These are phyloP conservation scores for Petunia axillaris DNA, from an alignment of 257 asterid species.

Conservation along the genomic window DNA sequence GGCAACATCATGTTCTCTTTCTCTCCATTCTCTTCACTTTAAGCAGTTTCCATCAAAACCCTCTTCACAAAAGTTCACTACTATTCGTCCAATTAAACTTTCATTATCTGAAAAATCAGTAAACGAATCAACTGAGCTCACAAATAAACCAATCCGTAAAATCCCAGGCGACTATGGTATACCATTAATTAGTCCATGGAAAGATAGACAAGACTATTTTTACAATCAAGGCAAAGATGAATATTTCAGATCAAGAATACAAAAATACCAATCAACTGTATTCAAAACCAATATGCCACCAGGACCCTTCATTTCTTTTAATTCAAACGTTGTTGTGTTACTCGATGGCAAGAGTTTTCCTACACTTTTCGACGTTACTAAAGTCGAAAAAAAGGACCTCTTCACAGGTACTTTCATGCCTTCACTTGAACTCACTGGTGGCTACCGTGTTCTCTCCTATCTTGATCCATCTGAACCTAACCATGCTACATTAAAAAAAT, in stretches of 20 bases:
- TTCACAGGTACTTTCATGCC: conserved; percentile 47
- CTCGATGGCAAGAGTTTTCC: conserved; percentile 39
- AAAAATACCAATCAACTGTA: conserved; percentile 51
- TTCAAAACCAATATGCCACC: conserved; percentile 76
- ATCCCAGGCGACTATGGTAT: conserved; percentile 60
- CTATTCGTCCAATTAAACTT: neutral
- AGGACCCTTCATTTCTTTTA: conserved; percentile 51
- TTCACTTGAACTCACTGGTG: conserved; percentile 41
- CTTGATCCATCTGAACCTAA: conserved; percentile 49
- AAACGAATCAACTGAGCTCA: neutral
- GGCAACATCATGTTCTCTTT: conserved; percentile 3
- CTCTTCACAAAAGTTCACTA: neutral
- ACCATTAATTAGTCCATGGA: conserved; percentile 52
- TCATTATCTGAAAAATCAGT: neutral
- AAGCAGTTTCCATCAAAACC: neutral
- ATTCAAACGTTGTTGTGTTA: conserved; percentile 43
- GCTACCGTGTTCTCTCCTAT: conserved; percentile 42
- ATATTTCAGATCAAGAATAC: conserved; percentile 47
- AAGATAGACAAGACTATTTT: conserved; percentile 52
- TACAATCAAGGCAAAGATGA: conserved; percentile 53
- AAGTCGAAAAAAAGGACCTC: conserved; percentile 39
- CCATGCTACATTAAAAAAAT: conserved; percentile 34
- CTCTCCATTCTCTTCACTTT: conserved; percentile 5
- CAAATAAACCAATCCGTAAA: conserved; percentile 33
- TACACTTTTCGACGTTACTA: conserved; percentile 35